Conservation (phyloP, 495 filamentous ascomycete genomes). For the Chaetomium fimeti region DNA sequence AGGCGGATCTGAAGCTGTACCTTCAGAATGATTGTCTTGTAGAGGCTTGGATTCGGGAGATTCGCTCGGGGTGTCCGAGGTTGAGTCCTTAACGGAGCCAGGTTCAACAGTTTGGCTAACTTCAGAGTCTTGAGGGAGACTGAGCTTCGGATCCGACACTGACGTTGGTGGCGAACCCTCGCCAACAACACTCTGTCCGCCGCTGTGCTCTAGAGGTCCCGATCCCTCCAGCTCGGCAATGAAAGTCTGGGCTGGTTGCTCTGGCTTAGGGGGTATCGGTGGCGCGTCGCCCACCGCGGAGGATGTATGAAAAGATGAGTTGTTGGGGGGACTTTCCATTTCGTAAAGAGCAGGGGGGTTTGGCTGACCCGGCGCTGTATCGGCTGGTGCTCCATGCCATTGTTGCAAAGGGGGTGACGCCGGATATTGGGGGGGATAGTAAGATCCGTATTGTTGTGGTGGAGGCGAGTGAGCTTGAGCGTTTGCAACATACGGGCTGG, state of each 20-base stretch:
- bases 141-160: background rate
- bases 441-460: background rate
- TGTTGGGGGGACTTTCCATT: constrained; percentile 3
- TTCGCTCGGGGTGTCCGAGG: background rate
- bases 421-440: background rate
- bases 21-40: background rate
- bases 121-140: background rate
- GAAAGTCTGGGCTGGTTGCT: constrained; percentile 11
- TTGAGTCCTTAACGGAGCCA: background rate
- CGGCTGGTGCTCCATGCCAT: background rate
- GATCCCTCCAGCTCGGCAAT: constrained; percentile 24
- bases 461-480: background rate
- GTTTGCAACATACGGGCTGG: background rate
- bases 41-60: background rate
- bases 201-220: background rate
- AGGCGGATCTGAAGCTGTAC: constrained; percentile 23
- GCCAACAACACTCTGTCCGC: background rate
- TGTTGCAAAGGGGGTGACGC: background rate
- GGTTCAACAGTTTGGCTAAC: background rate
- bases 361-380: background rate
- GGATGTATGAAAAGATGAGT: background rate
- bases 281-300: no score
- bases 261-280: background rate
- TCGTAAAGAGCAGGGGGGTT: background rate
- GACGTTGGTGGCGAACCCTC: background rate